Evolutionary conservation across 2,329 filamentous ascomycete species (phyloP), one percentile per base, ranked within the genome.

Genomic region (Davidsoniella virescens): DNA sequence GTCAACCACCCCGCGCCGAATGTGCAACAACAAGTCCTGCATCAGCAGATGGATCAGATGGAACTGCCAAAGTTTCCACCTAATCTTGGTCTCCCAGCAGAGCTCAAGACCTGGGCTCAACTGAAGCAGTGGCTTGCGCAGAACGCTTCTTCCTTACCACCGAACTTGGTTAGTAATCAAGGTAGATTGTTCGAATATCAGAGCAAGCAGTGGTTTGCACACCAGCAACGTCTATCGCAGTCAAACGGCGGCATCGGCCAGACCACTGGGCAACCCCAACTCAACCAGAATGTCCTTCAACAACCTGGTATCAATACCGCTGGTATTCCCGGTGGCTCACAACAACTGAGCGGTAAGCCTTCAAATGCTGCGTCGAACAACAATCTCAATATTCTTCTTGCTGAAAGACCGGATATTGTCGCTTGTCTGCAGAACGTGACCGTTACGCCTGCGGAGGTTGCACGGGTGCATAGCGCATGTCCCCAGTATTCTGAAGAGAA

Each of bases 31-130:
- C 39, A 42, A 10, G 26, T 29, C 26, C 7, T 29, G 6, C 44
- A 36, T 4, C 44, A 47, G 8, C 29, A 47, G 38, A 38, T 73
- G 67, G 70, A 73, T 52, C 62, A 56, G 8, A 67, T 73, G 67
- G 70, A 73, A 9, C 54, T 75, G 1, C 70, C 69, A 0, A 55
- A 49, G 12, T 44, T 10, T 18, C 55, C 17, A 42, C 54, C 8
- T 47, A 53, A 20, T 48, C 53, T 14, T 52, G 48, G 44, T 49
- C 40, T 43, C 18, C 40, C 40, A 2, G 18, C 40, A 10, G 40
- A 43, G 14, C 18, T 43, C 12, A 43, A 43, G 10, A 41, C 39
- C 9, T 41, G 39, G 39, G 39, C 39, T 5, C 39, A 41, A 20
- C 20, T 41, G 39, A 41, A 41, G 39, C 18, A 12, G 14, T 25